Percentiles rank a stretch among this genome's conserved stretches.
phyloP scores from a whole-genome alignment of 306 rosid species.

The Quillaja saponaria region DNA sequence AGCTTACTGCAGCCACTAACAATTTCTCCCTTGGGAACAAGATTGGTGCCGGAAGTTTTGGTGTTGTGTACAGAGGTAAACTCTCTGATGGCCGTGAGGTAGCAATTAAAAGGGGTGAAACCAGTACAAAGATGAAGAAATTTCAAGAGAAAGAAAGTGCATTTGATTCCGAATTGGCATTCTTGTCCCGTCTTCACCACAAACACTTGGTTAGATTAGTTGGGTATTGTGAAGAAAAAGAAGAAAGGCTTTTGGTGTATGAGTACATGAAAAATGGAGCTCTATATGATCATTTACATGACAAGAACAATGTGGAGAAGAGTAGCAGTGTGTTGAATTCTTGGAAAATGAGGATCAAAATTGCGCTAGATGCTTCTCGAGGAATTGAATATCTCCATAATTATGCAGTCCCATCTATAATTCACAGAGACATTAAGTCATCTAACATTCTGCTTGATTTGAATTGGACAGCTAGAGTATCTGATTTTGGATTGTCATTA shows the following conservation, averaged over 20 bases:
- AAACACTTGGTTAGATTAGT: slow-evolving; percentile 86
- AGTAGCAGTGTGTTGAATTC: slow-evolving; percentile 55
- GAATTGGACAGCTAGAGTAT: slow-evolving; percentile 76
- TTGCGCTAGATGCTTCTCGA: slow-evolving; percentile 83
- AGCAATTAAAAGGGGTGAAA: slow-evolving; percentile 81
- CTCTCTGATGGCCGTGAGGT: slow-evolving; percentile 74
- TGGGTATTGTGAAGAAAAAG: slow-evolving; percentile 82
- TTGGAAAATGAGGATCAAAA: slow-evolving; percentile 86
- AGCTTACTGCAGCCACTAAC: slow-evolving; percentile 70
- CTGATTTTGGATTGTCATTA: slow-evolving; percentile 86
- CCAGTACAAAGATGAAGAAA: slow-evolving; percentile 47
- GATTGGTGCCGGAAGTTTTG: slow-evolving; percentile 90
- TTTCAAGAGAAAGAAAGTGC: slow-evolving; percentile 89
- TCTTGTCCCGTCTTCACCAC: slow-evolving; percentile 87
- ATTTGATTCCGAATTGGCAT: slow-evolving; percentile 82
- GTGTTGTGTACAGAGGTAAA: slow-evolving; percentile 78
- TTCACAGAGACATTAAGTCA: slow-evolving; percentile 88
- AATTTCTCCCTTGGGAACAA: slow-evolving; percentile 63
- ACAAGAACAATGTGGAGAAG: slow-evolving; percentile 63
- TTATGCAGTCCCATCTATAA: slow-evolving; percentile 91
- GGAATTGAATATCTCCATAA: slow-evolving; percentile 93
- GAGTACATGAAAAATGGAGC: slow-evolving; percentile 95
- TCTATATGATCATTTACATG: slow-evolving; percentile 69
- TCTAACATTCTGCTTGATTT: slow-evolving; percentile 79
- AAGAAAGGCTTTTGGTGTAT: slow-evolving; percentile 81